phyloP scores from a whole-genome alignment of 768 basidiomycete species.

The Mycena pura region DNA sequence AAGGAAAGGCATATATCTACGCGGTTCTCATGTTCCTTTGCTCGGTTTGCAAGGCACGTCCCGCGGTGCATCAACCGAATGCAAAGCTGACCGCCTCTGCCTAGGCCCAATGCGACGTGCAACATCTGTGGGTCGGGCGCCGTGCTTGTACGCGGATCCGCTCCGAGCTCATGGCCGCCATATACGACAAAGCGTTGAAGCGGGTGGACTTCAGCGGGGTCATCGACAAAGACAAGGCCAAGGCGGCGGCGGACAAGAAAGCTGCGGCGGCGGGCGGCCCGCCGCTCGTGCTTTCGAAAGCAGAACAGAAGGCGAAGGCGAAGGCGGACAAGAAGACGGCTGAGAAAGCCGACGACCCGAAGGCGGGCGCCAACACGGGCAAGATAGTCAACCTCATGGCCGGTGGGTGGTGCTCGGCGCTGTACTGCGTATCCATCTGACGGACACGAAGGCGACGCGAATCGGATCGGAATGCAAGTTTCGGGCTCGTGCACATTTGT shows the following conservation, averaged over 20 bases:
- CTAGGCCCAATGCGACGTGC: slow-evolving; percentile 69
- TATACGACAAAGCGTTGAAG: slow-evolving; percentile 90
- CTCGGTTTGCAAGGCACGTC: slow-evolving; percentile 55
- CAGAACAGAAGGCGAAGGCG: slow-evolving; percentile 29
- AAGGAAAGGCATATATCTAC: slow-evolving; percentile 75
- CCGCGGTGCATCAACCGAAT: slow-evolving; percentile 43
- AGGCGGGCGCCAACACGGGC: slow-evolving; percentile 75
- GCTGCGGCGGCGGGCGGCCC: slow-evolving; percentile 5
- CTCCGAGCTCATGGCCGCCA: slow-evolving; percentile 80
- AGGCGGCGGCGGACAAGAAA: slow-evolving; percentile 24
- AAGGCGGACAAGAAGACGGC: slow-evolving; percentile 47
- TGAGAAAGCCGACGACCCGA: slow-evolving; percentile 58
- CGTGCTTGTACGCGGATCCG: slow-evolving; percentile 78
- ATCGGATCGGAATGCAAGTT: slow-evolving; percentile 46
- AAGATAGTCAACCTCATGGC: slow-evolving; percentile 93
- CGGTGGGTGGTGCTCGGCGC: no score
- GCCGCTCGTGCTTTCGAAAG: slow-evolving; percentile 3
- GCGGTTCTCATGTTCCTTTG: slow-evolving; percentile 77
- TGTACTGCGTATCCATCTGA: no score
- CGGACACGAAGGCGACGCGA: slow-evolving; percentile 80
- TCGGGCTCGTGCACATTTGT: slow-evolving; percentile 26
- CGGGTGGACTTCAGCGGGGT: slow-evolving; percentile 85
- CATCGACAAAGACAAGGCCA: slow-evolving; percentile 43
- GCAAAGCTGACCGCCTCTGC: neutral
- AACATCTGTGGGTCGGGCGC: slow-evolving; percentile 82